These are phyloP conservation scores for Whalleya microplaca DNA, from an alignment of 2,329 filamentous ascomycete species.

Conservation along the genomic window DNA sequence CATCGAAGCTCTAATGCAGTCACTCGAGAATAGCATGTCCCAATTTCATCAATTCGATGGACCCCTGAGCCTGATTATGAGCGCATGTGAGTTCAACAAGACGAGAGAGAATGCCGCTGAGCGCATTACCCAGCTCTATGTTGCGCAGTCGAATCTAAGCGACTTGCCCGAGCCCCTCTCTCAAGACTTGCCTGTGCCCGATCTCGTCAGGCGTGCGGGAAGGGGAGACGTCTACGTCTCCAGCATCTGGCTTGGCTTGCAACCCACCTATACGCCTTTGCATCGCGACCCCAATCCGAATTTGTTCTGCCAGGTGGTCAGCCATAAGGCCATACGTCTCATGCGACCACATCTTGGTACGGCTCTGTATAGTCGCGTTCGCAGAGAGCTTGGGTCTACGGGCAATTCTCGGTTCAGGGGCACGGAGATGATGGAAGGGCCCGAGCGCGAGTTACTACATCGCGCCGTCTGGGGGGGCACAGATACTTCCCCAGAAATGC, in stretches of 20 bases:
- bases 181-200: constrained; percentile 69
- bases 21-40: constrained; percentile 22
- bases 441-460: constrained; percentile 69
- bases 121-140: constrained; percentile 64
- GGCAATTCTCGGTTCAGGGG: constrained; percentile 65
- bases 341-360: constrained; percentile 67
- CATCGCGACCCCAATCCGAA: constrained; percentile 96
- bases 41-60: constrained; percentile 62
- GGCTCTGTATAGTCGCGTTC: constrained; percentile 62
- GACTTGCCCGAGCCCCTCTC: constrained; percentile 67
- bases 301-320: constrained; percentile 80
- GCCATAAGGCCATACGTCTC: constrained; percentile 74
- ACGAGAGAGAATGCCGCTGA: constrained; percentile 9
- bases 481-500: constrained; percentile 36
- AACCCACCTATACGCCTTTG: constrained; percentile 86
- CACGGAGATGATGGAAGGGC: constrained; percentile 88
- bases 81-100: constrained; percentile 54
- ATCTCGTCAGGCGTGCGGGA: constrained; percentile 64
- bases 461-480: constrained; percentile 67
- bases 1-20: constrained; percentile 31
- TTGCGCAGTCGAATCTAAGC: constrained; percentile 77
- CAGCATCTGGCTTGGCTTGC: constrained; percentile 85
- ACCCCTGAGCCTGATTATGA: constrained; percentile 67
- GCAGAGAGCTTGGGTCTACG: constrained; percentile 42
- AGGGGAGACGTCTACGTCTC: constrained; percentile 85